Evolutionary conservation across 2,329 filamentous ascomycete species (phyloP).

Genomic region (Neonectria magnoliae): DNA sequence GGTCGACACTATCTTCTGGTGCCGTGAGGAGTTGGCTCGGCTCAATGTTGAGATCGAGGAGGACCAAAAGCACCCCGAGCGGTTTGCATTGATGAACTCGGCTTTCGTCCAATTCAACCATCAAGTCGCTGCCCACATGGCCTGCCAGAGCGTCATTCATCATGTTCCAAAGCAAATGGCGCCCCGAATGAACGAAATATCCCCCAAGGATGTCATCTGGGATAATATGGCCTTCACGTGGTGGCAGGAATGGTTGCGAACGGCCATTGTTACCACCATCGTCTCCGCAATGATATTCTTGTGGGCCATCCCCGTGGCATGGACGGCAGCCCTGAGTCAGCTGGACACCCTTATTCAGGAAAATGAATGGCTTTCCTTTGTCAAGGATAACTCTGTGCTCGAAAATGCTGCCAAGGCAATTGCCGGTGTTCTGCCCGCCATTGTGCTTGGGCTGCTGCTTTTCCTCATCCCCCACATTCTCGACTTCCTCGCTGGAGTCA

Average conservation of each 20-base stretch:
- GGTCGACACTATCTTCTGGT: slow-evolving; percentile 94
- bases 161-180: slow-evolving; percentile 95
- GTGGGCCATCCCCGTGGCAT: slow-evolving; percentile 91
- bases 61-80: slow-evolving; percentile 86
- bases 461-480: slow-evolving; percentile 84
- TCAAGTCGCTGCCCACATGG: slow-evolving; percentile 97
- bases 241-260: slow-evolving; percentile 88
- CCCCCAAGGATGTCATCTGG: slow-evolving; percentile 93
- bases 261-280: slow-evolving; percentile 69
- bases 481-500: slow-evolving; percentile 74
- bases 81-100: slow-evolving; percentile 92
- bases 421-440: slow-evolving; percentile 86
- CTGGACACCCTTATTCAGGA: slow-evolving; percentile 73
- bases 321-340: slow-evolving; percentile 85
- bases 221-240: slow-evolving; percentile 96
- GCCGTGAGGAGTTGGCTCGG: slow-evolving; percentile 84
- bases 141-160: slow-evolving; percentile 89
- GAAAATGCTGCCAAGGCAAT: slow-evolving; percentile 71
- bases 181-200: slow-evolving; percentile 91
- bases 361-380: slow-evolving; percentile 76
- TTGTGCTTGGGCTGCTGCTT: slow-evolving; percentile 80
- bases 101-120: slow-evolving; percentile 99
- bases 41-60: slow-evolving; percentile 92
- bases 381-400: slow-evolving; percentile 67
- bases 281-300: slow-evolving; percentile 82